These are phyloP conservation scores for Colletotrichum liriopes DNA, from an alignment of 2,329 filamentous ascomycete species.

Conservation along the genomic window DNA sequence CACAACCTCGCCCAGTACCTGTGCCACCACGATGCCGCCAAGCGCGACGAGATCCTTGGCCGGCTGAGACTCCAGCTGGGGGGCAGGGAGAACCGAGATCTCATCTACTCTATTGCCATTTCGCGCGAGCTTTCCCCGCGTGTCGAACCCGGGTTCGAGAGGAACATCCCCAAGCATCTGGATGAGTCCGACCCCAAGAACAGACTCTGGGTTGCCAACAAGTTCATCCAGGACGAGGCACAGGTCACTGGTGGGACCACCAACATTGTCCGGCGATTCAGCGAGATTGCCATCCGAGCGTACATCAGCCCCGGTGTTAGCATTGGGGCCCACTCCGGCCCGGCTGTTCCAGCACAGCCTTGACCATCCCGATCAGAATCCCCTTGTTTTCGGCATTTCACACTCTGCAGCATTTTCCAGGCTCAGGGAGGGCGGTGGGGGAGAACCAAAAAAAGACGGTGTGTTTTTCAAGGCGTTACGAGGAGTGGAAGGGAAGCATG, in stretches of 20 bases:
- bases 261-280: constrained; percentile 80
- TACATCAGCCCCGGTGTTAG: constrained; percentile 70
- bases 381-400: constrained; percentile 24
- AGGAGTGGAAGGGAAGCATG: constrained; percentile 36
- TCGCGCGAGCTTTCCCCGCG: constrained; percentile 81
- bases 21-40: constrained; percentile 64
- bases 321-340: constrained; percentile 50
- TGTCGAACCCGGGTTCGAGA: constrained; percentile 72
- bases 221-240: constrained; percentile 78
- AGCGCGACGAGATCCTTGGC: constrained; percentile 77
- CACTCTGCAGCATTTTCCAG: constrained; percentile 34
- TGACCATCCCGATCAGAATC: constrained; percentile 9
- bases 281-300: constrained; percentile 76
- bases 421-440: constrained; percentile 16
- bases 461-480: constrained; percentile 29
- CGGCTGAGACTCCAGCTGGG: constrained; percentile 81
- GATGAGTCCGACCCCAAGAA: constrained; percentile 78
- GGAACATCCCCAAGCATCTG: constrained; percentile 70
- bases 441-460: constrained; percentile 9
- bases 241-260: constrained; percentile 78
- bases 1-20: constrained; percentile 81
- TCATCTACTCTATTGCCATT: constrained; percentile 90
- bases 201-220: constrained; percentile 78
- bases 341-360: constrained; percentile 15
- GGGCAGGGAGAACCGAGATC: constrained; percentile 88